Conservation (phyloP, 176 grass and related monocot species). For the Panicum miliaceum region DNA sequence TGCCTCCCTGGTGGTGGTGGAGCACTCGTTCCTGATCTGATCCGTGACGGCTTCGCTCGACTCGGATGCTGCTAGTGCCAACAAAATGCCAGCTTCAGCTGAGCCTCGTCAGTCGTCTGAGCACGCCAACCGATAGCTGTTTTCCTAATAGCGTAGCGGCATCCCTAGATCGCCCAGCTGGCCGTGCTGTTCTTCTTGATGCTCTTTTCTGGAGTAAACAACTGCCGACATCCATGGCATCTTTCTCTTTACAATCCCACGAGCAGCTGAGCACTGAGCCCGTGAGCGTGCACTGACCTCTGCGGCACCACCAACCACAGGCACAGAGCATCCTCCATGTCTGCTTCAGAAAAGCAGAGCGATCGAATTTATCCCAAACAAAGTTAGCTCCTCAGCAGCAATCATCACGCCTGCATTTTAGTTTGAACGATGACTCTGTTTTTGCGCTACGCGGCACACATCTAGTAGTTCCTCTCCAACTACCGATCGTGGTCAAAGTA, state of each 20-base stretch:
- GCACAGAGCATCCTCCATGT: neutral
- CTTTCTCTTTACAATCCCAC: neutral
- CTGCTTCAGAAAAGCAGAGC: neutral
- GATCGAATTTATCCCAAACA: neutral
- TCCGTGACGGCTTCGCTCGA: conserved; percentile 7
- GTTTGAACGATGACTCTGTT: too few relatives aligned
- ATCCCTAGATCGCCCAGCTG: neutral
- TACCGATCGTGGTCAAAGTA: too few relatives aligned
- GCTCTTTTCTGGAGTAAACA: conserved; percentile 17
- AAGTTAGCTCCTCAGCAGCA: neutral
- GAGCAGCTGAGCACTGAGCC: neutral
- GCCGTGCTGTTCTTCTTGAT: neutral
- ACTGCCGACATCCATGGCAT: conserved; percentile 26
- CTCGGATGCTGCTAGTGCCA: neutral
- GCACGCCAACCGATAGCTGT: neutral
- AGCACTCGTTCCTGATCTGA: neutral
- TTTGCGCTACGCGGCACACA: too few relatives aligned
- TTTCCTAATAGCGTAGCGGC: neutral
- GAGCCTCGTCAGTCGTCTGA: neutral
- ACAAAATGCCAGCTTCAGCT: neutral
- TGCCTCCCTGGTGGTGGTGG: neutral
- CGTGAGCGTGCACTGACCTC: too few relatives aligned
- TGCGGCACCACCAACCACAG: conserved; percentile 7
- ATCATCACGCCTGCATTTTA: neutral
- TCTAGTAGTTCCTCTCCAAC: too few relatives aligned